A percentile compares a stretch with the other conserved stretches of the same genome.
Conservation (phyloP, 345 rosid genomes). For the Brassica carinata region DNA sequence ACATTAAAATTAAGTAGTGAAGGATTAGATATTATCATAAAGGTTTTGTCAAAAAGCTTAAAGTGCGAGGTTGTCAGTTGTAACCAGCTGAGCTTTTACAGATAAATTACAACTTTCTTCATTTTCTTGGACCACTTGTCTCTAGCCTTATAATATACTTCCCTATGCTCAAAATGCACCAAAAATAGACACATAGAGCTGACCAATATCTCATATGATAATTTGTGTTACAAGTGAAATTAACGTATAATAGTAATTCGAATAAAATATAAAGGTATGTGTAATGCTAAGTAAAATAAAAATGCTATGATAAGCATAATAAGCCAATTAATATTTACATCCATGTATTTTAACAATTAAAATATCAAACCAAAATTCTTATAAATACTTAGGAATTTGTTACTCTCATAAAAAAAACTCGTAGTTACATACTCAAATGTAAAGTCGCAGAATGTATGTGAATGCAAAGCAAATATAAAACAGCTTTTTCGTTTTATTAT, state of each 20-base stretch:
- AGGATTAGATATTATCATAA: conserved; percentile 10
- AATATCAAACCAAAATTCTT: background rate
- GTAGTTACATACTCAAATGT: background rate
- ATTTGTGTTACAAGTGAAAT: background rate
- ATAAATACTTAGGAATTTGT: background rate
- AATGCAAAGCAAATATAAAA: too few species aligned
- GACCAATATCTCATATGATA: conserved; percentile 8
- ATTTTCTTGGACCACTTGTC: conserved; percentile 28
- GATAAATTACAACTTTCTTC: conserved; percentile 35
- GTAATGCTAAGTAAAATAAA: background rate
- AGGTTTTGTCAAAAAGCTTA: conserved; percentile 20
- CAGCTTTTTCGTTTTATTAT: too few species aligned
- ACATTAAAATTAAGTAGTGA: background rate
- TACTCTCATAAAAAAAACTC: background rate
- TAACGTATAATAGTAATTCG: background rate
- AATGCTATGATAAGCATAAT: background rate
- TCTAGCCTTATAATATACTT: conserved; percentile 2
- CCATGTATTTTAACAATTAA: background rate
- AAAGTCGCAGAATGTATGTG: too few species aligned
- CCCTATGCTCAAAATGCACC: conserved; percentile 4
- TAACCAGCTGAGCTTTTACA: conserved; percentile 34
- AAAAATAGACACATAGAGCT: conserved; percentile 5
- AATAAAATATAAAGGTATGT: background rate
- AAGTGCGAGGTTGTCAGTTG: conserved; percentile 37
- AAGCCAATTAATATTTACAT: background rate